Conservation (phyloP, 352 stramenopile genomes). For the Phytopythium cucurbitacearum region DNA sequence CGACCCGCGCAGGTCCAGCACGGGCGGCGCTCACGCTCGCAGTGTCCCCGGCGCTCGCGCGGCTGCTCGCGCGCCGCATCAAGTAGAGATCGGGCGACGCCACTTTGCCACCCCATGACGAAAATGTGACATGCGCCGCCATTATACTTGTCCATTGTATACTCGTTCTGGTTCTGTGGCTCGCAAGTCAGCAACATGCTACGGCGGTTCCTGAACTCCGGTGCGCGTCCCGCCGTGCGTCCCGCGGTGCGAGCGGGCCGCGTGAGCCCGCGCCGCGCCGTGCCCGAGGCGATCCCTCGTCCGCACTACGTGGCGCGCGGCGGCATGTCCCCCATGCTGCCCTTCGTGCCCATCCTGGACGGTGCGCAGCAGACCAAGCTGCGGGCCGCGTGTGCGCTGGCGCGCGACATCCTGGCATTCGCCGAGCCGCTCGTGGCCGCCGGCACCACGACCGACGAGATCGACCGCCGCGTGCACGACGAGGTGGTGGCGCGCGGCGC, state of each 20-base stretch:
- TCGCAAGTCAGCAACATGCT: background rate
- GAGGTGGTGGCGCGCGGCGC: slow-evolving; percentile 83
- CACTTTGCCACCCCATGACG: background rate
- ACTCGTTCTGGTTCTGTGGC: background rate
- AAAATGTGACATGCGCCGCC: background rate
- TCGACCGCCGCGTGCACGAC: slow-evolving; percentile 91
- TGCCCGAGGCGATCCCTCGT: slow-evolving; percentile 48
- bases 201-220: slow-evolving; percentile 30
- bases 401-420: slow-evolving; percentile 78
- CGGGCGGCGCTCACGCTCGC: slow-evolving; percentile 73
- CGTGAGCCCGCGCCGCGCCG: slow-evolving; percentile 41
- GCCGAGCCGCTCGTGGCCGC: slow-evolving; percentile 64
- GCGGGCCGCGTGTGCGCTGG: slow-evolving; percentile 63
- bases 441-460: slow-evolving; percentile 91
- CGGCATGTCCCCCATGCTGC: slow-evolving; percentile 60
- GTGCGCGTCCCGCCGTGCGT: slow-evolving; percentile 11
- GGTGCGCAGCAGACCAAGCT: slow-evolving; percentile 56
- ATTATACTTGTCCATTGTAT: background rate
- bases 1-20: slow-evolving; percentile 33
- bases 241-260: slow-evolving; percentile 36
- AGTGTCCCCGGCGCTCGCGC: slow-evolving; percentile 63
- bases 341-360: slow-evolving; percentile 80
- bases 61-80: slow-evolving; percentile 42
- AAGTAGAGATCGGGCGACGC: background rate
- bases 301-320: slow-evolving; percentile 63